Evolutionary conservation across 129 eudicot species (phyloP), one percentile per base, ranked within the genome.

Genomic region (Helianthus tuberosus): DNA sequence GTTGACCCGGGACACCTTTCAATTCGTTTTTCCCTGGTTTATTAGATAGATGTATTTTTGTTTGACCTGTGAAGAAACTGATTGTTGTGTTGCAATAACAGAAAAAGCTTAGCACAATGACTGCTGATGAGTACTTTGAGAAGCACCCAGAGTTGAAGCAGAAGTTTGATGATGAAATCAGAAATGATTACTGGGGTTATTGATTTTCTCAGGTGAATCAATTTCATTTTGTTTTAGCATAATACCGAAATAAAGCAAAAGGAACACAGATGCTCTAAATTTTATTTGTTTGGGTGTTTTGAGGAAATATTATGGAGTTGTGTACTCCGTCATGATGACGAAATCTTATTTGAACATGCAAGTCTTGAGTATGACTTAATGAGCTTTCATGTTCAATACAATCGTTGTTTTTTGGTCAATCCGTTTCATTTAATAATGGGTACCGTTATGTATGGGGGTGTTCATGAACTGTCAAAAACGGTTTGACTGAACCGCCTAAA

Each of bases 121-220:
- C 98, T n/a, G 97, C 98, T 3, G 98, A 93, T 77, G 98, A 93
- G 80, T 93, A 93, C 89, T 89, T 89, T 29, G 98, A 53, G 65
- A 93, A 93, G 90, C 96, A 90, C 78, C 98, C 98, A 60, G 98
- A 93, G 77, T 79, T 93, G 67, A 93, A 80, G 85, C 77, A 93
- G 96, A 93, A 90, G 77, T 93, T 93, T 17, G 98, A 93, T 74
- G 92, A 93, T 39, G 98, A 93, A 81, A 93, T 93, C 81, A 85
- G 98, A 77, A 86, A 93, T 3, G 98, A 93, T 77, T 88, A 93
- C 71, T 93, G 98, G 98, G 98, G 96, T 4, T 93, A 90, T 50
- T 93, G 84, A 86, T 80, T 51, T 39, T 51, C 72, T 69, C 39
- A 58, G 14, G 17, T 46, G 57, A 57, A 64, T 58, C 32, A 43